A percentile compares a stretch with the other conserved stretches of the same genome.
These are phyloP conservation scores for Pseudisothecium myosuroides DNA, from an alignment of 225 moss, liverwort and hornwort species.

Conservation along the genomic window DNA sequence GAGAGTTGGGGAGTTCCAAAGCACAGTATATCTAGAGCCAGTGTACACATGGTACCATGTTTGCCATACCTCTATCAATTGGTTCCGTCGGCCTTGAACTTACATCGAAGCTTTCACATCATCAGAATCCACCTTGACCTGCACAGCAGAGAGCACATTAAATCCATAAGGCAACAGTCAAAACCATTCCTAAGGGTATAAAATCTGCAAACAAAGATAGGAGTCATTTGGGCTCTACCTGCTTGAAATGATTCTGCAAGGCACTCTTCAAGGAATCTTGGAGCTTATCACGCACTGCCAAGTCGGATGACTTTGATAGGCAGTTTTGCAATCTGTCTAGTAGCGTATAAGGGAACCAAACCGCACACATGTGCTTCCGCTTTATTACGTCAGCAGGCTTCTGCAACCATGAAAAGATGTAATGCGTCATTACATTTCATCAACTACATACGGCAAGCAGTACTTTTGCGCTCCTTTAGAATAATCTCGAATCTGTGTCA, in stretches of 20 bases:
- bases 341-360: conserved; percentile 94
- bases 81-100: not conserved
- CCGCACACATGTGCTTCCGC: conserved; percentile 84
- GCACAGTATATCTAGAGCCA: not conserved
- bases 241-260: conserved; percentile 81
- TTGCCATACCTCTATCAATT: not conserved
- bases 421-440: not conserved
- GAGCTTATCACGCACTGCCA: conserved; percentile 47
- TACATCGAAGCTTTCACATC: conserved; percentile 49
- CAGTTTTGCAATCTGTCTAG: conserved; percentile 61
- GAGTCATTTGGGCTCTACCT: conserved; percentile 9
- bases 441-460: not conserved
- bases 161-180: not conserved
- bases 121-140: conserved; percentile 78
- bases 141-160: not conserved
- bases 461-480: not conserved
- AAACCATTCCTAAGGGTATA: not conserved
- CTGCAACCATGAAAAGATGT: conserved; percentile 19
- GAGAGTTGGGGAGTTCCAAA: not conserved
- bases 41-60: not conserved
- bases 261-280: conserved; percentile 61
- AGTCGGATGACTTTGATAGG: conserved; percentile 52
- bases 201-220: not conserved
- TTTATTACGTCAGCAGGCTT: conserved; percentile 83
- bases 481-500: not conserved